Evolutionary conservation across 2,329 filamentous ascomycete genomes (phyloP).

Genomic region (Helicocarpus griseus): DNA sequence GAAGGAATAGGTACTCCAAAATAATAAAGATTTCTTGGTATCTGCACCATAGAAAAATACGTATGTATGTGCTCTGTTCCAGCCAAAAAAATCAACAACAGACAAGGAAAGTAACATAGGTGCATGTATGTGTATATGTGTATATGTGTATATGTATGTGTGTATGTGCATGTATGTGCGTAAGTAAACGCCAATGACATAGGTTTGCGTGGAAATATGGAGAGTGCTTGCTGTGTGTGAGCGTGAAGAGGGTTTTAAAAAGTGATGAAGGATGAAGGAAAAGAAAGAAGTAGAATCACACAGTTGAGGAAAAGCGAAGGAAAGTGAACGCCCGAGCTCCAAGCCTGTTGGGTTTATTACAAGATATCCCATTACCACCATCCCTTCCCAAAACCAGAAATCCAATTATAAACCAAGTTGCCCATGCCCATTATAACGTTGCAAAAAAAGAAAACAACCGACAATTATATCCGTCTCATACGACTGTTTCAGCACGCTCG

Average conservation of each 20-base stretch:
- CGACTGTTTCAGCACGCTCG: constrained; percentile 67
- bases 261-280: too few species aligned
- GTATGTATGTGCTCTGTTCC: background rate
- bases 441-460: constrained; percentile 8
- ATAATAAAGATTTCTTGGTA: too few species aligned
- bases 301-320: constrained; percentile 9
- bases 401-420: background rate
- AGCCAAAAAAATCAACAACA: background rate
- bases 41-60: background rate
- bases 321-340: constrained; percentile 5
- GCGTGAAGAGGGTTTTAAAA: background rate
- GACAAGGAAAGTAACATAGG: background rate
- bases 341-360: background rate
- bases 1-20: too few species aligned
- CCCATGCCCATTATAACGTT: background rate
- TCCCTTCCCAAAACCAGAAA: too few species aligned
- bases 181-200: too few species aligned
- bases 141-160: background rate
- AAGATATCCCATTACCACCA: too few species aligned
- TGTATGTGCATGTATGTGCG: too few species aligned
- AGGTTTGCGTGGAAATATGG: too few species aligned
- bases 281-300: background rate
- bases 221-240: too few species aligned
- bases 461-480: constrained; percentile 35
- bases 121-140: background rate